phyloP scores from a whole-genome alignment of 1,284 basidiomycete genomes.

The Volvariella volvacea region DNA sequence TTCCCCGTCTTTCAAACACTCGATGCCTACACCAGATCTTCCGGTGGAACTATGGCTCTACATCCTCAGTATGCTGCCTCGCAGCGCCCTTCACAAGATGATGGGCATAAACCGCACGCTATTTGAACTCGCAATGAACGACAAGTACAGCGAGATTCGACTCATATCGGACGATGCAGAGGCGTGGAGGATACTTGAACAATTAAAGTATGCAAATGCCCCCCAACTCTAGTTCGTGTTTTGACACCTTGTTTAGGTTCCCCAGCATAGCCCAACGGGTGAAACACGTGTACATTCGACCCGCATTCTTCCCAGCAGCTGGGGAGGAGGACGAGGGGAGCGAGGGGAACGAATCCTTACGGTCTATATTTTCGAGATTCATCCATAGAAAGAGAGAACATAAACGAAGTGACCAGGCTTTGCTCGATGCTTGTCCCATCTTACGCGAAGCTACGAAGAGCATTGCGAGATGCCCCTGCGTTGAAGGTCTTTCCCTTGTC shows the following conservation, averaged over 20 bases:
- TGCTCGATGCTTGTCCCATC: conserved; percentile 3
- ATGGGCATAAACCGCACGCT: conserved; percentile 17
- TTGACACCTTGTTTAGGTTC: conserved; percentile 7
- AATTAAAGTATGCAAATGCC: conserved; percentile 11
- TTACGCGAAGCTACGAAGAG: conserved; percentile 11
- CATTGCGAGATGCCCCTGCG: conserved; percentile 12
- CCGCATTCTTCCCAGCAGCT: conserved; percentile 18
- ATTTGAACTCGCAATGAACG: conserved; percentile 17
- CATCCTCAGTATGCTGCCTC: not conserved
- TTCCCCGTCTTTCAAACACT: too few species aligned
- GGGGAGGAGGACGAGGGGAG: not conserved
- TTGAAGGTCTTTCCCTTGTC: conserved; percentile 15
- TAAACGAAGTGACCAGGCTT: not conserved
- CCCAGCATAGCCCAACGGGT: conserved; percentile 15
- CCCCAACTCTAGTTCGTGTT: not conserved
- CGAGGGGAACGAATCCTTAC: not conserved
- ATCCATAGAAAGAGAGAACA: not conserved
- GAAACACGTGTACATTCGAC: conserved; percentile 16
- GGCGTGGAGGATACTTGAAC: conserved; percentile 12
- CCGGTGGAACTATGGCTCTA: conserved; percentile 1
- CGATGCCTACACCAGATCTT: not conserved
- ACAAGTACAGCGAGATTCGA: conserved; percentile 18
- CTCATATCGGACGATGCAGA: conserved; percentile 15
- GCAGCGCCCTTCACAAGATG: conserved; percentile 12
- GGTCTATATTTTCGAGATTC: not conserved